Base-by-base conservation (phyloP, 2,329 filamentous ascomycete genomes). In the Scolecobasidium constrictum region DNA sequence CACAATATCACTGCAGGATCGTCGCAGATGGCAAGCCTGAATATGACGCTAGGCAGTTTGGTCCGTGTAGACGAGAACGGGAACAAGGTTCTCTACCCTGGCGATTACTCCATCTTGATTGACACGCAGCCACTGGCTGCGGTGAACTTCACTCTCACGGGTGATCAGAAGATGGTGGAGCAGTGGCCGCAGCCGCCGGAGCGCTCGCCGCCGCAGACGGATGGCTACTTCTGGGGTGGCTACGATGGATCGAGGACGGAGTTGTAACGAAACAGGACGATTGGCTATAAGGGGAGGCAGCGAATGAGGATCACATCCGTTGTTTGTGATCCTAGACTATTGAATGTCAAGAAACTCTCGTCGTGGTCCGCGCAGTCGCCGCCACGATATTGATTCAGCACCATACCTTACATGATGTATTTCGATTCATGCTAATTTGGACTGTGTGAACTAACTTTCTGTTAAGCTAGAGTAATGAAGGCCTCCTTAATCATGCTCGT, bases 21-120 rank as follows among this genome's bases (percentile, higher is more conserved):
- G 13, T 56, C 53, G 0, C 42, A 40, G 4, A 61, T 52, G 4
- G 62, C 58, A 0, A 49, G 50, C 0, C 51, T 77, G 4, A 54
- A 60, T 4, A 48, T 73, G 19, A 71, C 63, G 3, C 55, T 77
- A 2, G 73, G 68, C 0, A 65, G 61, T 18, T 50, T 78, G 28
- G 66, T 68, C 2, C 58, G 74, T 2, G 65, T 67, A 0, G 69
- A 75, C 45, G 62, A 67, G 33, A 57, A 55, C 3, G 75, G 74
- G 1, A 67, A 71, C 46, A 63, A 59, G 38, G 65, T 73, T 12
- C 51, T 77, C 7, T 76, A 72, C 53, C 73, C 72, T 0, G 74
- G 72, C 0, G 61, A 61, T 15, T 78, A 77, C 48, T 60, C 54
- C 5, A 36, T 75, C 9, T 49, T 62, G 38, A 41, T 75, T 6